Base-by-base conservation (phyloP, 2,329 filamentous ascomycete genomes). In the Fusarium bulbicola region DNA sequence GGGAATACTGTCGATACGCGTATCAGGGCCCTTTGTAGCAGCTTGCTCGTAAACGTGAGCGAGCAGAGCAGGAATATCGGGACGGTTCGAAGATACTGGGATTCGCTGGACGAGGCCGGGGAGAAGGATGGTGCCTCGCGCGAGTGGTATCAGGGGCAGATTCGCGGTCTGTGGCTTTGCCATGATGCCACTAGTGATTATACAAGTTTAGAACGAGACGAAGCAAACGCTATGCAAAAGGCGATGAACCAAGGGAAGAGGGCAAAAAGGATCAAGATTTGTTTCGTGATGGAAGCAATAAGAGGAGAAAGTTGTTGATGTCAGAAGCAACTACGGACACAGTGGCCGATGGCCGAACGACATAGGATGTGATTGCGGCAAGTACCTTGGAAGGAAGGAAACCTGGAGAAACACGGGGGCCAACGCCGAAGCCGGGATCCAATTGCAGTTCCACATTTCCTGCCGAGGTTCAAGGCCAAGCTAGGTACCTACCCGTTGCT, bases 41-140 rank as follows among this genome's bases (percentile, higher is more conserved):
- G 92, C 91, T 75, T 91, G 91, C 78, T 93, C 93, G 83, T 97
- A 95, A 68, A 97, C 90, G 76, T 92, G 92, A 26, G 95, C 93
- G 64, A 99, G 90, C 49, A 98, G 89, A 57, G 95, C 93, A 59
- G 94, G 92, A 74, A 98, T 92, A 82, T 98, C 96, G 74, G 94
- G 91, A 58, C 95, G 93, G 81, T 92, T 87, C 42, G 87, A 91
- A 45, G 92, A 90, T 59, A 98, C 92, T 61, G 94, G 91, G 74
- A 98, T 93, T 76, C 95, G 92, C 76, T 97, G 89, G 57, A 95
- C 91, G 63, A 95, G 91, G 70, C 95, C 94, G 8, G 96, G 96
- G 15, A 97, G 89, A 45, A 98, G 90, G 74, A 98, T 93, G 70
- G 91, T 89, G 74, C 92, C 93, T 79, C 92, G 91, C 59, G 94